Evolutionary conservation across 345 rosid genomes (phyloP).

Genomic region (Combretum micranthum): DNA sequence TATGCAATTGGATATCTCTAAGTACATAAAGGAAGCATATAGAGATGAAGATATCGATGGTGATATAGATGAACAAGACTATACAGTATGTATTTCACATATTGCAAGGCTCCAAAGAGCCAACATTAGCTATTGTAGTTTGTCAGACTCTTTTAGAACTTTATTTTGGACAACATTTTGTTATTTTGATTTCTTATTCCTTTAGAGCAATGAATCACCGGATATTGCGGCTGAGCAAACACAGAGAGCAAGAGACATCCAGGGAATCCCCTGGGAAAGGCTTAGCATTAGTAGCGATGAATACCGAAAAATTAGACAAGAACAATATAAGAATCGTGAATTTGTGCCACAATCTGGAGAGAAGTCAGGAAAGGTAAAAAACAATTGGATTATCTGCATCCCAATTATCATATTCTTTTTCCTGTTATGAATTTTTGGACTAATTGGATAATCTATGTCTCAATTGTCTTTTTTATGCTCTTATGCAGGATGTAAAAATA

Average conservation of each 20-base stretch:
- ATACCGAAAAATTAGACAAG: conserved; percentile 78
- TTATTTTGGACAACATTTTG: not conserved
- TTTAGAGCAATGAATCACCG: conserved; percentile 42
- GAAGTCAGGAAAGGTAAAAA: conserved; percentile 50
- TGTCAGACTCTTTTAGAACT: not conserved
- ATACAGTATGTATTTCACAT: conserved; percentile 30
- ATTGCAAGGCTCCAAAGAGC: not conserved
- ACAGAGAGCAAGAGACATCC: conserved; percentile 78
- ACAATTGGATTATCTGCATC: not conserved
- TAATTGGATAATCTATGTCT: not conserved
- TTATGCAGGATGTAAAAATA: conserved; percentile 35
- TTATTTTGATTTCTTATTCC: conserved; percentile 2
- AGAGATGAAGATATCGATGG: conserved; percentile 62
- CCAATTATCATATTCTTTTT: not conserved
- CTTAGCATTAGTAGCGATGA: conserved; percentile 73
- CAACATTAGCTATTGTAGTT: too few species aligned
- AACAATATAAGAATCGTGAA: conserved; percentile 93
- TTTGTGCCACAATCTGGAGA: conserved; percentile 66
- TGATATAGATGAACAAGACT: conserved; percentile 55
- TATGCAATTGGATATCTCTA: too few species aligned
- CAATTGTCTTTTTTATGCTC: not conserved
- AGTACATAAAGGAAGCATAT: conserved; percentile 56
- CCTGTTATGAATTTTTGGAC: not conserved
- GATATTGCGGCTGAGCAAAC: conserved; percentile 87
- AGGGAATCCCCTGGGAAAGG: conserved; percentile 97